Base-by-base conservation (phyloP, 352 stramenopile genomes). In the Stramenopiles sp. region DNA sequence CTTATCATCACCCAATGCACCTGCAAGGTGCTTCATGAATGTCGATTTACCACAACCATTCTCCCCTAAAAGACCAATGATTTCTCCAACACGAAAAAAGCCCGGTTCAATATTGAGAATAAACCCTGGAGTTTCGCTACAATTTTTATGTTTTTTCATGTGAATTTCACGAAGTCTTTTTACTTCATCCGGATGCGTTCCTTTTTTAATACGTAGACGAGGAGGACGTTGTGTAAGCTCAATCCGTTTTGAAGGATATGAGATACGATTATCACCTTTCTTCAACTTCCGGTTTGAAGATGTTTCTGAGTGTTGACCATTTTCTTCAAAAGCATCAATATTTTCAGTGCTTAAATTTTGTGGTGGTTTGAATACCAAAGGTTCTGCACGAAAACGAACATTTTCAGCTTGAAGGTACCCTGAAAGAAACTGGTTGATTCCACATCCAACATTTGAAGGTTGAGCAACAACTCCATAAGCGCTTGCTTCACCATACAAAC, bases 41-140 rank as follows among this genome's bases (percentile, higher is more conserved):
- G 87, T 99, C 12, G 85, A 97, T 59, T 99, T 99, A 50, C 86
- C 84, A 24, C 79, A 96, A 52, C 86, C 86, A 60, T 99, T 99
- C 54, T 99, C 86, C 45, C 86, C 86, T 28, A 95, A 58, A 56
- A 95, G 78, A 47, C 95, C 71, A 41, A 99, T 83, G 46, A 99
- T 97, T 58, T 99, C 81, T 29, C 74, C 92, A 60, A 97, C 69
- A 7, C 71, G 92, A 43, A 99, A 99, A 45, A 68, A 58, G 42
- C 86, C 86, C 1, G 63, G 50, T 55, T 93, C 64, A n/a, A 99
- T 78, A 53, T 96, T 78, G 37, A 99, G 60, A 47, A 77, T 88
- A 55, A 99, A 99, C 45, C 80, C 75, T 19, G 35, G 37, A 2
- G 19, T 44, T 29, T 47, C 44, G 39, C 84, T 88, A 22, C 62